phyloP scores from a whole-genome alignment of 495 filamentous ascomycete species.

The Lindgomyces ingoldianus region DNA sequence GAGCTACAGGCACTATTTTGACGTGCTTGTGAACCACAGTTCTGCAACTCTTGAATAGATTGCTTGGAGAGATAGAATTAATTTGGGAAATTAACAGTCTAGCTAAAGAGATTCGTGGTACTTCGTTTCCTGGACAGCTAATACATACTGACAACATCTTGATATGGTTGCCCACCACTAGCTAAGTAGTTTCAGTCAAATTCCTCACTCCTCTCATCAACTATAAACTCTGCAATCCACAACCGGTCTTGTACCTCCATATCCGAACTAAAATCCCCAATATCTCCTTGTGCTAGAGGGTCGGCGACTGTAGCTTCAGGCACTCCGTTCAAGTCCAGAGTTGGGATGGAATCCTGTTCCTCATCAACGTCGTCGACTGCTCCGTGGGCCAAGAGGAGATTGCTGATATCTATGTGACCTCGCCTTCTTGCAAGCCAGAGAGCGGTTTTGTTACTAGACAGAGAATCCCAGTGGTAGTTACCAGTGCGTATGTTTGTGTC shows the following conservation, averaged over 20 bases:
- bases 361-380: background rate
- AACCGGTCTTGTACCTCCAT: too few relatives aligned
- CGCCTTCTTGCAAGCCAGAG: background rate
- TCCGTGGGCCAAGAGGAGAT: background rate
- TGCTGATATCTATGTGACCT: conserved; percentile 1
- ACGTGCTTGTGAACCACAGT: background rate
- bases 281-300: too few relatives aligned
- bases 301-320: too few relatives aligned
- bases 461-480: too few relatives aligned
- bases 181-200: too few relatives aligned
- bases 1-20: background rate
- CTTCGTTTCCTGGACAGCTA: background rate
- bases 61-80: background rate
- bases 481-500: background rate
- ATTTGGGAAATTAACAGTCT: background rate
- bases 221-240: too few relatives aligned
- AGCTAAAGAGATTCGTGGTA: background rate
- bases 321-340: too few relatives aligned
- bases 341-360: too few relatives aligned
- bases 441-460: background rate
- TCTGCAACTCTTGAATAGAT: too few relatives aligned
- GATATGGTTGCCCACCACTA: background rate
- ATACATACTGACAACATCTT: background rate
- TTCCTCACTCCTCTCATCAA: too few relatives aligned
- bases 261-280: too few relatives aligned